Evolutionary conservation across 1,139 yeast genomes (phyloP), one percentile per base, ranked within the genome.

Genomic region (Sugiyamaella castrensis): DNA sequence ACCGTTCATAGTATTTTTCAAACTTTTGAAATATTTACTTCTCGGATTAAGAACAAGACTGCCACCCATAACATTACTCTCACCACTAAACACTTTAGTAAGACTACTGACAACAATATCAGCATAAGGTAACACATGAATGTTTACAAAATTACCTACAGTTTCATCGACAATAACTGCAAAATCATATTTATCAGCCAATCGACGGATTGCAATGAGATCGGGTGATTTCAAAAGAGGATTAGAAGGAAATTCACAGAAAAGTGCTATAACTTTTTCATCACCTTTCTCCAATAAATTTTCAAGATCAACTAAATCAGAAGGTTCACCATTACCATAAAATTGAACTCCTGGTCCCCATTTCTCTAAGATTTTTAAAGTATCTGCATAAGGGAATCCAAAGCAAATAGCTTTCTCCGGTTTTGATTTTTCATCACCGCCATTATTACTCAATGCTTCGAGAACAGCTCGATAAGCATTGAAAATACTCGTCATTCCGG

Each of bases 361-460:
- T 65, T 89, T 91, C 61, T 78, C 76, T 59, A 92, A 74, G 53
- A 92, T 84, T 60, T 87, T 88, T 51, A 88, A 73, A 0, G 98
- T 91, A 64, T 92, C 98, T 28, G 87, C 94, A 65, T 91, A 92
- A 5, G 98, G 96, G 68, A 91, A 89, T 0, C 98, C 98, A 68
- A 86, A 89, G 69, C 95, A 86, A 1, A 89, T 95, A 0, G 95
- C 82, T 65, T 87, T 87, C 57, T 59, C 28, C 24, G 3, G 24
- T 19, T 19, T 19, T 19, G 5, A 19, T 51, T 45, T 12, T 53
- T 56, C 48, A 44, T 38, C 48, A 49, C 53, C 54, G 12, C 54
- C 57, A 48, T 53, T 57, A 48, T 53, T 53, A 16, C 53, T 56
- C 39, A 55, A 41, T 0, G 66, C 60, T 12, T 72, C 68, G 54